Evolutionary conservation across 2,329 filamentous ascomycete species (phyloP), one percentile per base, ranked within the genome.

Genomic region (Colletotrichum melonis): DNA sequence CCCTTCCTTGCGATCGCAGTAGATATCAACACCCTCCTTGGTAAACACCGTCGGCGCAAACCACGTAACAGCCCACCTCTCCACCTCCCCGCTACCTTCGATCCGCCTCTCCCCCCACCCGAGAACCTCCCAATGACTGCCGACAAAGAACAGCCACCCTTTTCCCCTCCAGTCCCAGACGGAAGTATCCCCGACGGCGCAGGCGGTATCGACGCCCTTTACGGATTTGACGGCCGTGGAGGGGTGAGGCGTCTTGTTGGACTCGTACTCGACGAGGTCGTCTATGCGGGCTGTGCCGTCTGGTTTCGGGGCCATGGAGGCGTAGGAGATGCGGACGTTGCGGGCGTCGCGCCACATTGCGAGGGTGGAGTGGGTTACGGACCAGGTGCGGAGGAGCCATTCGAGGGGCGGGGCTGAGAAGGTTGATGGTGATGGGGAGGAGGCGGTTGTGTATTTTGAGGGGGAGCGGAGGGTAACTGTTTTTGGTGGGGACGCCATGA

Each of bases 11-110:
- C 88, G 86, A 76, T 93, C 87, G 58, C 90, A 91, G 81, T 96
- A 97, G 11, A 97, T 82, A 82, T 97, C 95, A 35, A 97, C 78
- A 0, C 95, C 95, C 69, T 94, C 93, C 75, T 93, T 92, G 7
- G 94, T 97, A 77, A 97, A 97, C 57, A 95, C 77, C 28, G 94
- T 97, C 78, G 93, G 92, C 75, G 92, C 92, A 81, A 97, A 97
- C 87, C 92, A 96, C 5, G 94, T 97, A 16, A 97, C 93, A 1
- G 90, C 91, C 93, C 94, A 97, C 77, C 88, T 87, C 81, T 91
- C 89, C 60, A 77, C 80, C 9, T 78, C 38, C 38, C 16, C 80
- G 1, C 82, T 83, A 1, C 82, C 83, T 38, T 81, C 85, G 26
- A 82, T 76, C 42, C 79, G 77, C 26, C 81, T 80, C 79, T 92